These are phyloP conservation scores for Lactarius hengduanensis DNA, from an alignment of 768 basidiomycete species.

Conservation along the genomic window DNA sequence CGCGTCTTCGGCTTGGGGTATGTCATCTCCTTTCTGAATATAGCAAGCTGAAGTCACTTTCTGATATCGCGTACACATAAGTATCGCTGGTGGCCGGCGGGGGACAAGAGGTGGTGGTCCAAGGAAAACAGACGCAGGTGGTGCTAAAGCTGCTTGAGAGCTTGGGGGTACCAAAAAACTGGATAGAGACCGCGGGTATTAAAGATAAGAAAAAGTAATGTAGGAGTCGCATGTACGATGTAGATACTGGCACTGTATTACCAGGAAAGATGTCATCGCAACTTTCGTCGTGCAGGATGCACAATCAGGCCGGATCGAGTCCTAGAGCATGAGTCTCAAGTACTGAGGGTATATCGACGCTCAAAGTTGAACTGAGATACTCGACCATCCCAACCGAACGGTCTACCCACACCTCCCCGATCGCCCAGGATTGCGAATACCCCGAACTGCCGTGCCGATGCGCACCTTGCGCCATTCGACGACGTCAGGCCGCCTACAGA, in stretches of 20 bases:
- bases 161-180: constrained; percentile 60
- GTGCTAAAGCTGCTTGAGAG: constrained; percentile 62
- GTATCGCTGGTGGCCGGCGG: constrained; percentile 59
- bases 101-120: constrained; percentile 73
- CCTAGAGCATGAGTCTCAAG: constrained; percentile 16
- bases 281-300: no score
- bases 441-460: constrained; percentile 18
- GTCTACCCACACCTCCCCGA: constrained; percentile 58
- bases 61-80: constrained; percentile 32
- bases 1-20: constrained; percentile 77
- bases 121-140: constrained; percentile 75
- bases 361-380: constrained; percentile 34
- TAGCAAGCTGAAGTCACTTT: neutral
- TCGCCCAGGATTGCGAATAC: constrained; percentile 37
- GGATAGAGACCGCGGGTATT: constrained; percentile 61
- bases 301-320: neutral
- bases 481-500: constrained; percentile 44
- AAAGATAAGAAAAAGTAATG: constrained; percentile 43
- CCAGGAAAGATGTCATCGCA: neutral
- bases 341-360: constrained; percentile 18
- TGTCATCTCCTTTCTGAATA: constrained; percentile 29
- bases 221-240: neutral
- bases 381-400: constrained; percentile 47
- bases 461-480: constrained; percentile 49
- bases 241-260: neutral